Evolutionary conservation across 805 yeast genomes (phyloP), one percentile per base, ranked within the genome.

Genomic region (Saturnispora ahearnii): DNA sequence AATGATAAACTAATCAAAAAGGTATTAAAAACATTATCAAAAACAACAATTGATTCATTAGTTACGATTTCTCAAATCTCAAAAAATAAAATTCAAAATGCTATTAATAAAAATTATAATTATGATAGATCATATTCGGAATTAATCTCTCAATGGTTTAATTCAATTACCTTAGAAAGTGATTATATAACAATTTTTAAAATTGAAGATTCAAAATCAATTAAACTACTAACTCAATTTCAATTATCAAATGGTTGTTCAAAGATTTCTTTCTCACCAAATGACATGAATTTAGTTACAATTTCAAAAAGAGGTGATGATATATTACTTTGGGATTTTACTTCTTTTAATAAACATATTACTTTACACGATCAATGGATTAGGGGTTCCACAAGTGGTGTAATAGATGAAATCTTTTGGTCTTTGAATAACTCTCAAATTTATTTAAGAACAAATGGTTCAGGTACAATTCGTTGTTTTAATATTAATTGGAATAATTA

Each of bases 381-480:
- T 11, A 68, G 88, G 24, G 89, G 90, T 1, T 79, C 78, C 56
- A 81, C 86, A 1, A 72, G 80, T 6, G 78, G 85, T 0, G 60
- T 69, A 1, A 72, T 82, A 22, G 66, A 68, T 32, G 71, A 75
- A 18, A 63, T 82, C 4, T 59, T 73, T 26, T 83, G 89, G 88
- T 71, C 70, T 34, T 63, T 66, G 7, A 69, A 69, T 45, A 73
- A 75, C 43, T 53, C 58, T 4, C 68, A 69, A 11, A 57, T 81
- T 52, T 77, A 81, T 0, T 65, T 81, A 40, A 68, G 79, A 15
- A 81, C 82, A 26, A 67, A 69, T 49, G 62, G 70, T 4, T 69
- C 76, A 12, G 88, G 88, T 0, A 74, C 84, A 1, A 62, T 83
- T 18, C 88, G 82, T 57, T 79, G 82, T 74, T 82, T 76, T 59